phyloP scores from a whole-genome alignment of 1,284 basidiomycete genomes.

The Puccinia triticina region DNA sequence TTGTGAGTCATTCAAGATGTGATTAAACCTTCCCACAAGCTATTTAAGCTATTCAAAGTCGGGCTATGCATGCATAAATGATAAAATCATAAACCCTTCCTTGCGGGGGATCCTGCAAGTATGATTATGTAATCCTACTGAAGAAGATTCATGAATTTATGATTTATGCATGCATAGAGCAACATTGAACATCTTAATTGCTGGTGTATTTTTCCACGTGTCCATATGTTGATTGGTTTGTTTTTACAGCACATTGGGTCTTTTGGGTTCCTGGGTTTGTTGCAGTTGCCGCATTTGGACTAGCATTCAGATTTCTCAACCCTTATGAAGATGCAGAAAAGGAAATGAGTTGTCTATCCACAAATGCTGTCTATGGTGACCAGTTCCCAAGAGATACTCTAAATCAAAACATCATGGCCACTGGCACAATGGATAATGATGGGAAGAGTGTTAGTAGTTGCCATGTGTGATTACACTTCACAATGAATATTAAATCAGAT shows the following conservation, averaged over 20 bases:
- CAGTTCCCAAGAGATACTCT: neutral
- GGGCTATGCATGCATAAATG: too few species aligned
- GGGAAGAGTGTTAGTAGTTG: neutral
- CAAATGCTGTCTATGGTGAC: neutral
- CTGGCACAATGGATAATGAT: neutral
- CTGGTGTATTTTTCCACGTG: neutral
- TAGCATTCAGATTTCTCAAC: conserved; percentile 23
- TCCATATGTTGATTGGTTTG: neutral
- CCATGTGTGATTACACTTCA: neutral
- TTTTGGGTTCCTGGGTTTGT: conserved; percentile 42
- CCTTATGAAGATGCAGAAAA: conserved; percentile 23
- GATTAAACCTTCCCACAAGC: neutral
- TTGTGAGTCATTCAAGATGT: conserved; percentile 14
- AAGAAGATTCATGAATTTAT: too few species aligned
- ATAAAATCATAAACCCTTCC: too few species aligned
- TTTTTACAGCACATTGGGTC: conserved; percentile 41
- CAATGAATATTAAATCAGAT: neutral
- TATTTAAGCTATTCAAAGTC: too few species aligned
- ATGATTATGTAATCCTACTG: too few species aligned
- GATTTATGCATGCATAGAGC: too few species aligned
- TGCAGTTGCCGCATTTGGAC: conserved; percentile 25
- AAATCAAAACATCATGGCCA: neutral
- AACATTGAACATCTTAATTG: too few species aligned
- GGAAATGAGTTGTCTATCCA: neutral
- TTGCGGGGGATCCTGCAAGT: too few species aligned